These are phyloP conservation scores for Danielozyma ontarioensis DNA, from an alignment of 805 yeast genomes.

Conservation along the genomic window DNA sequence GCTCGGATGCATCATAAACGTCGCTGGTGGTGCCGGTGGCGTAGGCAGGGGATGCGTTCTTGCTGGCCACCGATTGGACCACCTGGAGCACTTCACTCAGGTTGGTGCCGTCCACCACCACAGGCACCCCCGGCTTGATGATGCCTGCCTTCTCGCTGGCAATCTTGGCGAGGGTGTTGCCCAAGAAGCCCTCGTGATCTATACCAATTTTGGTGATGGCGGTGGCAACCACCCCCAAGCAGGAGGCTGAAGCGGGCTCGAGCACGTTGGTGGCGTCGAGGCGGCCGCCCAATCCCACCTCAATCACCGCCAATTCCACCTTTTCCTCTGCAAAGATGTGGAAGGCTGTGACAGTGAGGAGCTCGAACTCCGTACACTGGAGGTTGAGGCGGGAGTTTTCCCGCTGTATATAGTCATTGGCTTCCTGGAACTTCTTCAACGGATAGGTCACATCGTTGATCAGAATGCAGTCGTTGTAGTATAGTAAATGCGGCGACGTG, in stretches of 20 bases:
- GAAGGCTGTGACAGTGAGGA: constrained; percentile 80
- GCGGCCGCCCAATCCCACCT: constrained; percentile 91
- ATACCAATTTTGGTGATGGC: constrained; percentile 82
- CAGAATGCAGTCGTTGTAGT: constrained; percentile 70
- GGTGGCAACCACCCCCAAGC: constrained; percentile 55
- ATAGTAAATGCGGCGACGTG: constrained; percentile 81
- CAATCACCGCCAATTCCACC: constrained; percentile 78
- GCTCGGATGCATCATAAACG: constrained; percentile 4
- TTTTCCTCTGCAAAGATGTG: constrained; percentile 56
- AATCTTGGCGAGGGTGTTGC: constrained; percentile 57
- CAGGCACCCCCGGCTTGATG: constrained; percentile 53
- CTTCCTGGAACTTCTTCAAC: constrained; percentile 35
- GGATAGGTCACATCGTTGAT: constrained; percentile 59
- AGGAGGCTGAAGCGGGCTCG: constrained; percentile 13
- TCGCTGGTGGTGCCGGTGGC: constrained; percentile 15
- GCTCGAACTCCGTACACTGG: constrained; percentile 84
- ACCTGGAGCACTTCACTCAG: constrained; percentile 43
- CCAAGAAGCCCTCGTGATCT: constrained; percentile 80
- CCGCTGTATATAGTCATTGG: constrained; percentile 37
- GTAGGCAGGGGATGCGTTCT: constrained; percentile 34
- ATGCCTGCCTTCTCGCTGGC: constrained; percentile 87
- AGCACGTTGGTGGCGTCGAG: constrained; percentile 85
- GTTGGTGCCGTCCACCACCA: constrained; percentile 72
- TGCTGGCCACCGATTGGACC: too few species aligned
- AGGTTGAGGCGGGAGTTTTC: constrained; percentile 38